Evolutionary conservation across 371 early-diverging fungal genomes (phyloP).

Genomic region (Nematocida sp.): DNA sequence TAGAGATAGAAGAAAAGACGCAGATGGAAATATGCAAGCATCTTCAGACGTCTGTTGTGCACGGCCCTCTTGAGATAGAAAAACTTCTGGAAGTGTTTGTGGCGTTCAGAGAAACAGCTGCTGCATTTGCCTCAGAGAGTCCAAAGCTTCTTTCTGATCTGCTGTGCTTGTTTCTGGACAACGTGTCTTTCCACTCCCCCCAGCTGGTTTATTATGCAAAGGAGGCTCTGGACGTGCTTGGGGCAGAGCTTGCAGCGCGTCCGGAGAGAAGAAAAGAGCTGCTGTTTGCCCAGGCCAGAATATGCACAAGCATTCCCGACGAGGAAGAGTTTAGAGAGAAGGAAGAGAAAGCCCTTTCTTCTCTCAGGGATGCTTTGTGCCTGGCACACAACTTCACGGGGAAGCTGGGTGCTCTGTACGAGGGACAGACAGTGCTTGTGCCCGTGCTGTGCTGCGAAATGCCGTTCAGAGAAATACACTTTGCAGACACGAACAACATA

Average conservation of each 20-base stretch:
- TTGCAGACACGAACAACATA: neutral
- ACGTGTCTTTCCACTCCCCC: neutral
- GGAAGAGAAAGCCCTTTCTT: neutral
- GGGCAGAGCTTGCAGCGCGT: neutral
- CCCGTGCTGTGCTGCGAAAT: constrained; percentile 17
- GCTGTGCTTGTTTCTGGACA: neutral
- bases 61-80: neutral
- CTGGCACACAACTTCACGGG: constrained; percentile 23
- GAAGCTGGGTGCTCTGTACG: neutral
- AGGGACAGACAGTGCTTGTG: neutral
- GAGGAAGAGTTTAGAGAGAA: neutral
- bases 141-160: neutral
- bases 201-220: neutral
- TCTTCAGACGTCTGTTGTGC: neutral
- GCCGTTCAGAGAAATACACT: neutral
- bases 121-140: neutral
- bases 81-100: neutral
- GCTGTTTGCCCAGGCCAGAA: constrained; percentile 7
- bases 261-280: neutral
- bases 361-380: neutral
- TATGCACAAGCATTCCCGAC: neutral
- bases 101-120: neutral
- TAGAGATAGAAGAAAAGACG: neutral
- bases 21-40: neutral
- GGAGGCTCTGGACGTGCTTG: neutral